Evolutionary conservation across 1,284 basidiomycete species (phyloP).

Genomic region (Nidula niveotomentosa): DNA sequence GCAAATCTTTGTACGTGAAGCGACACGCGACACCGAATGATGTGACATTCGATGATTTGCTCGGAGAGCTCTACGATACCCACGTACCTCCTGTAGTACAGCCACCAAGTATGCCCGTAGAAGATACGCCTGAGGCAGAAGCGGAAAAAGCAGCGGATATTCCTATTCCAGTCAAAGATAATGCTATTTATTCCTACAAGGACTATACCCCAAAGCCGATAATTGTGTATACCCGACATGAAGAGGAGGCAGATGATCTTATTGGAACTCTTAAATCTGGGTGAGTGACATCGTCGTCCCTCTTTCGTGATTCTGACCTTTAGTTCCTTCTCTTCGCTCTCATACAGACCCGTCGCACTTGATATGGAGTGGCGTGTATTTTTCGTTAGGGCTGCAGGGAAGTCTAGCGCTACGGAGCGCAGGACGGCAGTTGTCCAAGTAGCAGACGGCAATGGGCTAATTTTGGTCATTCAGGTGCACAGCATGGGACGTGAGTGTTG

Average conservation of each 20-base stretch:
- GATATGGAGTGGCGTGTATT: constrained; percentile 61
- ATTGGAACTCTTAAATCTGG: constrained; percentile 19
- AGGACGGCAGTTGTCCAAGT: constrained; percentile 55
- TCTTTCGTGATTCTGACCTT: too few species aligned
- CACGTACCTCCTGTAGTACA: too few species aligned
- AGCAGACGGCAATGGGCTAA: constrained; percentile 38
- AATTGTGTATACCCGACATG: constrained; percentile 26
- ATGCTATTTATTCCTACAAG: constrained; percentile 23
- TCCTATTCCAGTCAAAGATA: neutral
- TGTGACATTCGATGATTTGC: too few species aligned
- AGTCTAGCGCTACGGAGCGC: constrained; percentile 18
- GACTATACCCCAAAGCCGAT: constrained; percentile 19
- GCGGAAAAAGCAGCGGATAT: neutral
- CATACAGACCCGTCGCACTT: constrained; percentile 57
- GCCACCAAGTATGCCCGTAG: neutral
- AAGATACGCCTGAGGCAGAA: neutral
- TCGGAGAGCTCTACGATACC: too few species aligned
- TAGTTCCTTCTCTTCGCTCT: too few species aligned
- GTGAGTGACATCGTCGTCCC: too few species aligned
- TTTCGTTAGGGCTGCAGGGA: constrained; percentile 21
- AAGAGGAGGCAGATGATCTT: constrained; percentile 26
- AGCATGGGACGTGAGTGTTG: constrained; percentile 54
- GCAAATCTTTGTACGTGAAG: too few species aligned
- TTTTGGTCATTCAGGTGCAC: constrained; percentile 58
- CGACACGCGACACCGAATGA: too few species aligned